Conservation (phyloP, 495 filamentous ascomycete species). For the Corynascus novoguineensis region DNA sequence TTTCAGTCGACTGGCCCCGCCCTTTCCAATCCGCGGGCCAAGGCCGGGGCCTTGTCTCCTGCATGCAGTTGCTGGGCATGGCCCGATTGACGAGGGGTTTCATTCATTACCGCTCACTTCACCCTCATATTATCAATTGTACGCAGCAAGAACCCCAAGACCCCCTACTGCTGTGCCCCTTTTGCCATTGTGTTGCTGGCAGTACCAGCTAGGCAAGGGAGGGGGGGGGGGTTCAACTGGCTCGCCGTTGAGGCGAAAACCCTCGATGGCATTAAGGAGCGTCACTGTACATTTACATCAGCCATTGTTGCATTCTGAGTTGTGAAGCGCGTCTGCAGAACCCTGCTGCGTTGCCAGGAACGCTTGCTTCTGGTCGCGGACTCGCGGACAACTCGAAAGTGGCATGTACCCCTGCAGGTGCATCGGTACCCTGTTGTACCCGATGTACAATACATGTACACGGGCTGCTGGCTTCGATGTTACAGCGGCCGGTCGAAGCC, state of each 20-base stretch:
- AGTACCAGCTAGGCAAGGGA: too few species aligned
- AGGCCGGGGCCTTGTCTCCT: constrained; percentile 8
- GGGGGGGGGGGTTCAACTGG: too few species aligned
- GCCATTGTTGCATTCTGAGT: constrained; percentile 16
- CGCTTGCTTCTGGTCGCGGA: constrained; percentile 7
- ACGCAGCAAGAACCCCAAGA: not conserved
- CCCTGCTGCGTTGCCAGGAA: constrained; percentile 12
- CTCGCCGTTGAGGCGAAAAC: too few species aligned
- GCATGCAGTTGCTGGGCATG: constrained; percentile 19
- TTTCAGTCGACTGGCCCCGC: constrained; percentile 1
- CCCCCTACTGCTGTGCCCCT: not conserved
- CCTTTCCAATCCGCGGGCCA: constrained; percentile 19
- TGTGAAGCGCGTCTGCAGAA: constrained; percentile 18
- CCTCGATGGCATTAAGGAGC: not conserved
- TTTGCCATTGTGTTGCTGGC: not conserved
- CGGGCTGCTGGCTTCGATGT: constrained; percentile 8
- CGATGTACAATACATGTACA: constrained; percentile 10
- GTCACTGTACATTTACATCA: constrained; percentile 9
- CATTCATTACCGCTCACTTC: not conserved
- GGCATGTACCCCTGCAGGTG: constrained; percentile 29
- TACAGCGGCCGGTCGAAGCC: constrained; percentile 15
- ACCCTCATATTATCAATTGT: not conserved
- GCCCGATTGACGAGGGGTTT: constrained; percentile 7
- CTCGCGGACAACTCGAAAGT: constrained; percentile 5
- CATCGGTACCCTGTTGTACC: constrained; percentile 32